Conservation (phyloP, 129 eudicot species). For the Chrysanthemum lavandulifolium region DNA sequence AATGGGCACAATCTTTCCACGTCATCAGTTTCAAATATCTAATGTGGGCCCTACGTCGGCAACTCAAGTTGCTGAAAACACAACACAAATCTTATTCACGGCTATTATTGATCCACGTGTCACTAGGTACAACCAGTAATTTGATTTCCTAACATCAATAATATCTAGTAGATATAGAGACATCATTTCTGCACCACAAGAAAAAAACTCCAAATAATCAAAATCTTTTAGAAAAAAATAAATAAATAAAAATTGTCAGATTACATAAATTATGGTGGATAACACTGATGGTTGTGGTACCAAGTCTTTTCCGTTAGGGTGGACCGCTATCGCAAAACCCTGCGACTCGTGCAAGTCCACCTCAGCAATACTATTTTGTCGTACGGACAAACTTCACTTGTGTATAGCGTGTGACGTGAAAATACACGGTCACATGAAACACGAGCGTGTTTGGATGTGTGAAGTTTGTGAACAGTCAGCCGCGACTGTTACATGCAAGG, state of each 20-base stretch:
- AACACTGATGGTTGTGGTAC: conserved; percentile 7
- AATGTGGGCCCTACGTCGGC: not conserved
- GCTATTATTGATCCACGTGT: conserved; percentile 49
- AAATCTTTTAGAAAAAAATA: conserved; percentile 3
- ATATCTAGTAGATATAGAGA: not conserved
- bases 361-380: conserved; percentile 65
- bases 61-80: not conserved
- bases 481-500: conserved; percentile 69
- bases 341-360: conserved; percentile 59
- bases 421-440: conserved; percentile 33
- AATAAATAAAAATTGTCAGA: not conserved
- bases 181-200: not conserved
- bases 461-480: conserved; percentile 81
- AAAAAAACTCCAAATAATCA: not conserved
- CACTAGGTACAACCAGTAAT: conserved; percentile 27
- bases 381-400: conserved; percentile 43
- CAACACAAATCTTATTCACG: conserved; percentile 41
- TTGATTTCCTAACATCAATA: conserved; percentile 21
- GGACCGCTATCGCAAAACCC: conserved; percentile 40
- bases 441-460: conserved; percentile 83
- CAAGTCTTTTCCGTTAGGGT: conserved; percentile 31
- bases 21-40: not conserved
- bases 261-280: conserved; percentile 6
- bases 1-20: too few relatives aligned
- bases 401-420: conserved; percentile 59